A percentile compares a stretch with the other conserved stretches of the same genome.
Conservation (phyloP, 23 red algal species). For the Gracilariopsis chorda region DNA sequence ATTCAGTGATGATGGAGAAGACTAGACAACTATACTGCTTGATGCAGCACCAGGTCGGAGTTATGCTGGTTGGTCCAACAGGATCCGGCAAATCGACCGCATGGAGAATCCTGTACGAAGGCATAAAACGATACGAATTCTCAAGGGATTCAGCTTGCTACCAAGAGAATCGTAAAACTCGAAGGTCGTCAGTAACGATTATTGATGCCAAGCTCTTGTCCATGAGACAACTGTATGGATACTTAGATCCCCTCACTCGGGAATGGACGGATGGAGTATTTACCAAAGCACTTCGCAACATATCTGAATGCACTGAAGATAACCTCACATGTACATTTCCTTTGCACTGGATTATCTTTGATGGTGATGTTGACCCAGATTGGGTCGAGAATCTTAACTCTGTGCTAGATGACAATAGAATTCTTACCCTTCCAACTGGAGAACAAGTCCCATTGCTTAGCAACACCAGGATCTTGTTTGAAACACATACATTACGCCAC, state of each 20-base stretch:
- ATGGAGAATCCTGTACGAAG: conserved; percentile 52
- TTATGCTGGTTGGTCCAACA: conserved; percentile 58
- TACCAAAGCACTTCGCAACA: conserved; percentile 30
- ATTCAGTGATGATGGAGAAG: conserved; percentile 42
- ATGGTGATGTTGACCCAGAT: conserved; percentile 78
- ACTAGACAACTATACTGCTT: conserved; percentile 49
- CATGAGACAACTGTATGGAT: conserved; percentile 49
- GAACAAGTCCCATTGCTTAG: conserved; percentile 58
- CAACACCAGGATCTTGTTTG: conserved; percentile 56
- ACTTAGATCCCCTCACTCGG: conserved; percentile 58
- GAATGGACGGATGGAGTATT: conserved; percentile 79
- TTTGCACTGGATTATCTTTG: conserved; percentile 66
- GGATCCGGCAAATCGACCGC: conserved; percentile 68
- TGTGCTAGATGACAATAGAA: conserved; percentile 66
- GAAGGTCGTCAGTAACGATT: conserved; percentile 16
- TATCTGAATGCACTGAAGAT: neutral
- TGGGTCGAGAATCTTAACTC: conserved; percentile 79
- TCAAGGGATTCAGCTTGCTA: neutral
- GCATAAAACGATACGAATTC: neutral
- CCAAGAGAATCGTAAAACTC: neutral
- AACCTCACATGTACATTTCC: neutral
- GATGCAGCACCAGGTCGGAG: conserved; percentile 37
- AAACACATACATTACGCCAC: conserved; percentile 44
- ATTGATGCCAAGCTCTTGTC: conserved; percentile 69
- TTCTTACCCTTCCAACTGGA: conserved; percentile 65